These are phyloP conservation scores for Auriscalpium microsporum DNA, from an alignment of 768 basidiomycete species.

Conservation along the genomic window DNA sequence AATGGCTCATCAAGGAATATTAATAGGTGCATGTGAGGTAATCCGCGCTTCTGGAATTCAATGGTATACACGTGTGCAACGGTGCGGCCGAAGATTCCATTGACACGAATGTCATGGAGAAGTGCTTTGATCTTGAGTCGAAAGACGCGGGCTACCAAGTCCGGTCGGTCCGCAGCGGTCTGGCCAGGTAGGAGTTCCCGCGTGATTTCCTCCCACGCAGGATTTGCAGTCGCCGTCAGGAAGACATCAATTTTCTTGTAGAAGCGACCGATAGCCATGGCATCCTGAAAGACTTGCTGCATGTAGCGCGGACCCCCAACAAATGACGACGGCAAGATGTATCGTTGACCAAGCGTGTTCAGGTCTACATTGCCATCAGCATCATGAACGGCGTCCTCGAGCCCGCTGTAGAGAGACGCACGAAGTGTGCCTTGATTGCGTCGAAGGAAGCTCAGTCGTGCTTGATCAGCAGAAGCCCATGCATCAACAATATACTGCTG, in stretches of 20 bases:
- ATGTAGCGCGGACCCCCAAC: conserved; percentile 35
- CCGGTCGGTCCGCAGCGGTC: conserved; percentile 34
- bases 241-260: conserved; percentile 36
- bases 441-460: conserved; percentile 25
- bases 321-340: conserved; percentile 36
- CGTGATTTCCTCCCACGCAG: conserved; percentile 22
- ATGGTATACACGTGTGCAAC: conserved; percentile 42
- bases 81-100: conserved; percentile 32
- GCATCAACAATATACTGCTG: conserved; percentile 38
- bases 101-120: conserved; percentile 23
- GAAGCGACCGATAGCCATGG: conserved; percentile 34
- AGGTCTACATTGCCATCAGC: conserved; percentile 21
- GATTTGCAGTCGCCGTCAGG: background rate
- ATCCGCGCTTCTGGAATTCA: conserved; percentile 50
- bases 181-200: conserved; percentile 31
- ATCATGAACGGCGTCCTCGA: conserved; percentile 22
- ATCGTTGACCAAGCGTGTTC: conserved; percentile 22
- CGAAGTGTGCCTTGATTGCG: conserved; percentile 28
- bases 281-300: conserved; percentile 35
- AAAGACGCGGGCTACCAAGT: conserved; percentile 40
- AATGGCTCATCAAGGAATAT: conserved; percentile 29
- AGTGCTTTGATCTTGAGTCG: conserved; percentile 29
- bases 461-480: conserved; percentile 38
- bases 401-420: conserved; percentile 27
- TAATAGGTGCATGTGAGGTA: conserved; percentile 47